Evolutionary conservation across 2,329 filamentous ascomycete genomes (phyloP), one percentile per base, ranked within the genome.

Genomic region (Aspergillaceae sp.): DNA sequence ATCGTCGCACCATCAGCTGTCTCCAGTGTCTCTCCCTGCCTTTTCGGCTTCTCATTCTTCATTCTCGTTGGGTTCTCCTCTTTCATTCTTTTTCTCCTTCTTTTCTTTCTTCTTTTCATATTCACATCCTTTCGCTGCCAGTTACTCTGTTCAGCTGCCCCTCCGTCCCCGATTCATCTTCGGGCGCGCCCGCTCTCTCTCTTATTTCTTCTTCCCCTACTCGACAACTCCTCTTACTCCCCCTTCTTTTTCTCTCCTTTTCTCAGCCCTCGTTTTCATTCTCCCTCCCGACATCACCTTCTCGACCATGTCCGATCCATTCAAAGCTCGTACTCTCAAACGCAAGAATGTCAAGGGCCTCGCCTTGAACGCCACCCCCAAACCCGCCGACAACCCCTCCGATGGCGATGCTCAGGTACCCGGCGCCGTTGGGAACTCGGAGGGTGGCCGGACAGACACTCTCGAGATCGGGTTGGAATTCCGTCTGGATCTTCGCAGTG

Each of bases 291-390:
- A 7, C 28, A 44, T 58, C 7, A 49, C 53, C 42, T 49, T 59
- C 32, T 48, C 45, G 38, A 45, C 56, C 54, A 82, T 82, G 76
- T 74, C 76, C 53, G 78, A 83, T 62, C 69, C 72, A 45, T 82
- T 83, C 69, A 77, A 81, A 65, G 74, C 77, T 47, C 75, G 79
- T 65, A 94, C 92, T 51, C 86, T 98, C 83, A 97, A 96, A 83
- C 85, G 91, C 77, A 96, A 97, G 80, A 98, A 98, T 67, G 86
- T 94, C 69, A 97, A 97, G 74, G 91, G 90, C 34, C 83, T 98
- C 43, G 90, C 89, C 56, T 76, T 98, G 63, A 90, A 82, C 60
- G 83, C 87, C 42, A 82, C 85, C 41, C 84, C 87, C 37, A 87
- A 88, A 53, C 61, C 74, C 51, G 19, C 19, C 19, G 73, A 81